These are phyloP conservation scores for Phytophthora uliginosa DNA, from an alignment of 352 stramenopile genomes.

Conservation along the genomic window DNA sequence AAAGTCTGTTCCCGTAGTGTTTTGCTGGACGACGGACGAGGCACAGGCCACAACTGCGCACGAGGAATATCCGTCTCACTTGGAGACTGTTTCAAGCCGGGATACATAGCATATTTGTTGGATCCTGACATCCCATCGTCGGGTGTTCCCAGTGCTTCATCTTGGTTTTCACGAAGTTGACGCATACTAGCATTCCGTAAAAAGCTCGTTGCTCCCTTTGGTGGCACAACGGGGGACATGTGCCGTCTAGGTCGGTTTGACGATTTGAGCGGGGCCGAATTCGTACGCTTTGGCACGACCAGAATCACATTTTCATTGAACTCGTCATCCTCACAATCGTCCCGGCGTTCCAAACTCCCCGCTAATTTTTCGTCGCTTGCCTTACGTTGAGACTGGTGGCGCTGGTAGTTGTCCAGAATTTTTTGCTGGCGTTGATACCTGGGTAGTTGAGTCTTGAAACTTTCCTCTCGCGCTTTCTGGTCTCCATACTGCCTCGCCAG, in stretches of 20 bases:
- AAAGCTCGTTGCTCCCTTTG: conserved; percentile 28
- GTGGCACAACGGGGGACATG: conserved; percentile 25
- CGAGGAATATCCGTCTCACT: conserved; percentile 24
- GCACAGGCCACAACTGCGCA: conserved; percentile 1
- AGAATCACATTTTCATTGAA: conserved; percentile 33
- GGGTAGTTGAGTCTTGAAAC: conserved; percentile 31
- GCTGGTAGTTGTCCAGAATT: conserved; percentile 42
- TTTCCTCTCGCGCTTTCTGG: conserved; percentile 39
- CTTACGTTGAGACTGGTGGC: conserved; percentile 12
- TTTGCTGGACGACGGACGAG: conserved; percentile 9
- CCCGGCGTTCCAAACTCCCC: conserved; percentile 8
- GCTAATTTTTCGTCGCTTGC: neutral
- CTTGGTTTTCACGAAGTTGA: conserved; percentile 32
- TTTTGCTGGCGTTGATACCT: conserved; percentile 37
- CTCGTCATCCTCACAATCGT: conserved; percentile 14
- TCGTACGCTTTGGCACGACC: conserved; percentile 19
- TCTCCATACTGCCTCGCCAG: conserved; percentile 42
- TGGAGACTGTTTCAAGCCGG: conserved; percentile 17
- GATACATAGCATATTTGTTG: neutral
- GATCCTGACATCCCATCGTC: neutral
- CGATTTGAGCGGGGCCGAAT: conserved; percentile 16
- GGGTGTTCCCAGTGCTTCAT: neutral
- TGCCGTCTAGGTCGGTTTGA: conserved; percentile 2
- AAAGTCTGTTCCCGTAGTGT: neutral
- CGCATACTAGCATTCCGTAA: conserved; percentile 31